These are phyloP conservation scores for Juncus inflexus DNA, from an alignment of 176 grass and related monocot genomes.

Conservation along the genomic window DNA sequence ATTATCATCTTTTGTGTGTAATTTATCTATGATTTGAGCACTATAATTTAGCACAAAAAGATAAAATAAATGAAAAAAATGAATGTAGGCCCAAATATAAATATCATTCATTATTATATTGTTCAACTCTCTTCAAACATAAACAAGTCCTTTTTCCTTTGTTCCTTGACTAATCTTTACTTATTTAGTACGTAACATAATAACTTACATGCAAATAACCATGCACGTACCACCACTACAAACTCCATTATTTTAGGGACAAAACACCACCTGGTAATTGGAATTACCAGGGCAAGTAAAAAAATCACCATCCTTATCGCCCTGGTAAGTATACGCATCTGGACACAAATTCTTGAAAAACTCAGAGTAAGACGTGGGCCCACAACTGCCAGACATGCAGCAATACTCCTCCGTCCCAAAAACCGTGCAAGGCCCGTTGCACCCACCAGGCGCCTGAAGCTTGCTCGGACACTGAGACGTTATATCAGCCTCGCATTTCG, in stretches of 20 bases:
- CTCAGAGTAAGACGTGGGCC: conserved; percentile 28
- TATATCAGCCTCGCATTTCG: conserved; percentile 34
- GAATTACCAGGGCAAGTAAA: conserved; percentile 38
- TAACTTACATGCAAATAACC: too few relatives aligned
- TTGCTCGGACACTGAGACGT: conserved; percentile 23
- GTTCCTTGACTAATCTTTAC: too few relatives aligned
- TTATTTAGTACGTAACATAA: too few relatives aligned
- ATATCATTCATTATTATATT: too few relatives aligned
- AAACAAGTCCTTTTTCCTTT: too few relatives aligned
- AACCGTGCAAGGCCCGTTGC: conserved; percentile 44
- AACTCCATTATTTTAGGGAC: conserved; percentile 20
- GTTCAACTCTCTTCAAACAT: too few relatives aligned
- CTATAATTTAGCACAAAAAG: too few relatives aligned
- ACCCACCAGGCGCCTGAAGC: conserved; percentile 37
- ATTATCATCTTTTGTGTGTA: too few relatives aligned
- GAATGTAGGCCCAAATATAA: too few relatives aligned
- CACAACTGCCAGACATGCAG: conserved; percentile 29
- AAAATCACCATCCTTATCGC: conserved; percentile 14
- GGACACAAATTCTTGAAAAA: conserved; percentile 48
- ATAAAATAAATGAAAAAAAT: too few relatives aligned
- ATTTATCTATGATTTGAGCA: too few relatives aligned
- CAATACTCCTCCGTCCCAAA: conserved; percentile 45
- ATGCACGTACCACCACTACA: too few relatives aligned
- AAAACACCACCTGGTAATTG: conserved; percentile 41
- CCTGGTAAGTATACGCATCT: conserved; percentile 47